Conservation (phyloP, 208 protist species). For the Crithidia mellificae region DNA sequence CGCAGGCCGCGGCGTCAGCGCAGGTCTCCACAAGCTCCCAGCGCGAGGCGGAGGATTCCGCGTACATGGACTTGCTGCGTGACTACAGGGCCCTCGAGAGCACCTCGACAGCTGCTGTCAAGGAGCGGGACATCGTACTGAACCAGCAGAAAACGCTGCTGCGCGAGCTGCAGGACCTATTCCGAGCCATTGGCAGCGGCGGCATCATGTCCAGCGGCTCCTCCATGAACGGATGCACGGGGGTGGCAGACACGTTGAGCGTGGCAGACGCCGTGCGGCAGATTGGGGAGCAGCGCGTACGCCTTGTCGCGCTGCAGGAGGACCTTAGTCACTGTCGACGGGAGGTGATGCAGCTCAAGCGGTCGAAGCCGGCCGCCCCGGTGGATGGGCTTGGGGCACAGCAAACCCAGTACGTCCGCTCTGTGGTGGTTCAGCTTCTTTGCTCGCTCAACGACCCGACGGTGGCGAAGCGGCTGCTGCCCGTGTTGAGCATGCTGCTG, state of each 20-base stretch:
- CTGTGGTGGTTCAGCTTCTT: slow-evolving; percentile 74
- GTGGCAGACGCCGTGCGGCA: slow-evolving; percentile 2
- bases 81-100: slow-evolving; percentile 57
- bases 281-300: slow-evolving; percentile 20
- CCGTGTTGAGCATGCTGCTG: slow-evolving; percentile 76
- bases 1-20: not conserved
- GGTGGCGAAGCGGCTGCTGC: slow-evolving; percentile 66
- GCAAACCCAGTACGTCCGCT: slow-evolving; percentile 68
- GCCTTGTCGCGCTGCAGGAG: slow-evolving; percentile 14
- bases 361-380: slow-evolving; percentile 3
- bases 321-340: slow-evolving; percentile 16
- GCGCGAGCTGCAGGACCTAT: slow-evolving; percentile 24
- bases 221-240: not conserved
- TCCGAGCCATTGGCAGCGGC: not conserved
- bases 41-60: slow-evolving; percentile 24
- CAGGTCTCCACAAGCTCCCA: not conserved
- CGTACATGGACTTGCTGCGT: slow-evolving; percentile 56
- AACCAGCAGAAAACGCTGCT: slow-evolving; percentile 35
- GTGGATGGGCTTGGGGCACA: slow-evolving; percentile 47
- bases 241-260: not conserved
- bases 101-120: slow-evolving; percentile 18
- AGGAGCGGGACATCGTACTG: slow-evolving; percentile 37
- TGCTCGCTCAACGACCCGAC: slow-evolving; percentile 47
- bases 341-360: slow-evolving; percentile 28
- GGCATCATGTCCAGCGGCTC: not conserved